phyloP scores from a whole-genome alignment of 108 stramenopile species.

The Schizochytrium sp. region DNA sequence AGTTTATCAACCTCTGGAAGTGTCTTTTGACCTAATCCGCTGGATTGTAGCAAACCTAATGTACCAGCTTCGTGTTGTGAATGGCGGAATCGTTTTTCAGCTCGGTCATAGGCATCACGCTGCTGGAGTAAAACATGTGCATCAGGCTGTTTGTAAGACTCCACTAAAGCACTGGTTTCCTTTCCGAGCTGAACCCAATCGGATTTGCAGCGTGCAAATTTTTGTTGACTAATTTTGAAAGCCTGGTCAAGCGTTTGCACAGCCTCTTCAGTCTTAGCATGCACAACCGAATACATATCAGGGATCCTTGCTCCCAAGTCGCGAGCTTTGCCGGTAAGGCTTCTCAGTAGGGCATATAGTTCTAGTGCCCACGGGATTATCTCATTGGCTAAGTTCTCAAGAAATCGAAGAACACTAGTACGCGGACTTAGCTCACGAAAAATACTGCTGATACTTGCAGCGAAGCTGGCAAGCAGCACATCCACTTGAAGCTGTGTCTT shows the following conservation, averaged over 20 bases:
- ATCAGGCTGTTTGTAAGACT: slow-evolving; percentile 10
- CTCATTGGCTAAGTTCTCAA: not conserved
- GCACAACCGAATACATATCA: not conserved
- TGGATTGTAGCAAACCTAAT: not conserved
- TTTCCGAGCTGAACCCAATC: slow-evolving; percentile 27
- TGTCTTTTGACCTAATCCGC: not conserved
- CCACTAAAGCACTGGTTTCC: not conserved
- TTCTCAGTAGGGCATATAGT: not conserved
- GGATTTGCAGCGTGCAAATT: not conserved
- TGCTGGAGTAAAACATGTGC: not conserved
- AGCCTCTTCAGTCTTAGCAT: not conserved
- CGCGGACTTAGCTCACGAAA: not conserved
- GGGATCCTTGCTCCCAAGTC: not conserved
- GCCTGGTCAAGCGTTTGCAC: not conserved
- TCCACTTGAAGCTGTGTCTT: not conserved
- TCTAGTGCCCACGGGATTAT: not conserved
- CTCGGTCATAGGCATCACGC: not conserved
- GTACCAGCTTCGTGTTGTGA: not conserved
- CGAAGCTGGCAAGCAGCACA: not conserved
- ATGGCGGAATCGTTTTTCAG: not conserved
- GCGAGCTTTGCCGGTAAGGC: not conserved
- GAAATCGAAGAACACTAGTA: not conserved
- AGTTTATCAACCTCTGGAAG: not conserved
- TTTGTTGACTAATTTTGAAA: not conserved
- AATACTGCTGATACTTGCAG: not conserved